Evolutionary conservation across 2,329 filamentous ascomycete genomes (phyloP).

Genomic region (Fusarium falciforme): DNA sequence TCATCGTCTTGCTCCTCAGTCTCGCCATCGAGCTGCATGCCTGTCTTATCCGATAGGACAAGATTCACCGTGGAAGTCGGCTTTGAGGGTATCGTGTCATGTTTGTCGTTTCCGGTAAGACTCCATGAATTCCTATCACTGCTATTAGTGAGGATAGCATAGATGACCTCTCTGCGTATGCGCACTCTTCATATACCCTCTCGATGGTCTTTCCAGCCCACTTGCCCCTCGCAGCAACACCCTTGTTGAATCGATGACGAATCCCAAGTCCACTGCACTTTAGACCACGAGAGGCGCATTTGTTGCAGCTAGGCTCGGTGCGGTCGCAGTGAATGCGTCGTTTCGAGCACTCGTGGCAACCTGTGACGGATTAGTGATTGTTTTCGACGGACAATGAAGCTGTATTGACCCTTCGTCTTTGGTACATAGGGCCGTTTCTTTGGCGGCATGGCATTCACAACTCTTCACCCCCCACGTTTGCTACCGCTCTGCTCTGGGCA

Average conservation of each 20-base stretch:
- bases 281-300: slow-evolving; percentile 36
- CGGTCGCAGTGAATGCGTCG: slow-evolving; percentile 42
- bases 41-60: background rate
- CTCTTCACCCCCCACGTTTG: background rate
- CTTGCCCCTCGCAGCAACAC: slow-evolving; percentile 40
- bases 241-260: slow-evolving; percentile 42
- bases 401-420: slow-evolving; percentile 37
- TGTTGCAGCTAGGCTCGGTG: slow-evolving; percentile 33
- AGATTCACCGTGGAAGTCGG: background rate
- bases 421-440: slow-evolving; percentile 43
- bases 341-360: slow-evolving; percentile 42
- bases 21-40: rapidly evolving
- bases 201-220: slow-evolving; percentile 44
- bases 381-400: too few relatives aligned
- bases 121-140: slow-evolving; percentile 21
- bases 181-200: slow-evolving; percentile 35
- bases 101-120: rapidly evolving
- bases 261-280: slow-evolving; percentile 41
- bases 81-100: background rate
- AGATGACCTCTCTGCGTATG: rapidly evolving
- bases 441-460: slow-evolving; percentile 32
- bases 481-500: background rate
- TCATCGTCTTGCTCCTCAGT: background rate
- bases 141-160: background rate
- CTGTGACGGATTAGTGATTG: background rate